Base-by-base conservation (phyloP, 495 filamentous ascomycete genomes). In the Aspergillus leporis region DNA sequence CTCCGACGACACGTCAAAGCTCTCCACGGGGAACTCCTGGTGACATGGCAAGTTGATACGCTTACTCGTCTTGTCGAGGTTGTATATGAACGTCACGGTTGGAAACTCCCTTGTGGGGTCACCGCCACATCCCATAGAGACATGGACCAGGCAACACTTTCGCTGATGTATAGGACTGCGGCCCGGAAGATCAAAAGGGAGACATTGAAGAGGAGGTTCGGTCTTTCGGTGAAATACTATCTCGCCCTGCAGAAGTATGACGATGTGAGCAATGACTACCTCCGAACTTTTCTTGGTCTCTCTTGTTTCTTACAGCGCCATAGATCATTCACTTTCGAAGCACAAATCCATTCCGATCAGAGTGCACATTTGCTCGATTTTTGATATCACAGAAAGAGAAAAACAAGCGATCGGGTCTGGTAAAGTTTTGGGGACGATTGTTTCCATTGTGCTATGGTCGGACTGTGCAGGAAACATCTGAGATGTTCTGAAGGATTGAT, bases 41-140 rank as follows among this genome's bases (percentile, higher is more conserved):
- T 60, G 22, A 73, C 65, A 43, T 78, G 73, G 72, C 70, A 78
- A 56, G 73, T 73, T 14, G 70, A 78, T 55, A 64, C 65, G 21
- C 64, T 78, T 21, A 78, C 75, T 4, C 72, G 73, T 22, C 65
- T 78, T 9, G 67, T 78, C 47, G 73, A 75, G 38, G 65, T 72
- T n/a, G 64, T 70, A 36, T 65, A 71, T 59, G 59, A 65, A 23
- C 58, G 49, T 8, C 67, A 73, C 41, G 41, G 55, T 12, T 63
- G 60, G 53, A 69, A 64, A 55, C 32, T 74, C 32, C 65, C 67
- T 0, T 54, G 51, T 13, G 65, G 63, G 13, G 30, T 71, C n/a
- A 53, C 53, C 19, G 57, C 72, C 7, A 58, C 62, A 9, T 55
- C 67, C 21, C 53, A 32, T 10, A 48, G 55, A 4, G 46, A 38